Evolutionary conservation across 106 monocot genomes (phyloP).

Genomic region (Platanthera guangdongensis): DNA sequence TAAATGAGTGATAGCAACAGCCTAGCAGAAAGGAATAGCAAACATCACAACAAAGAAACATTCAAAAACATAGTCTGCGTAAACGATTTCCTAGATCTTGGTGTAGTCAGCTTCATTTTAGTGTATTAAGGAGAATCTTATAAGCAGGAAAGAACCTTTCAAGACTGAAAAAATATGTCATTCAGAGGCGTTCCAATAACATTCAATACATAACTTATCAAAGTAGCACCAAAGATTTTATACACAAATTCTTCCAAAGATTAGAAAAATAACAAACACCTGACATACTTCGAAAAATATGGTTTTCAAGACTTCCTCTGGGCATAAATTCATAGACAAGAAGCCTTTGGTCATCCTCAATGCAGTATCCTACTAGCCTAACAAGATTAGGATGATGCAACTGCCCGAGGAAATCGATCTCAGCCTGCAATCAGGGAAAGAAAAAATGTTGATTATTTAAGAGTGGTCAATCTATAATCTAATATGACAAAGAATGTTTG

Average conservation of each 20-base stretch:
- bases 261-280: slow-evolving; percentile 1
- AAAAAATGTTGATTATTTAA: slow-evolving; percentile 1
- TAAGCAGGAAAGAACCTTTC: not conserved
- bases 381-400: slow-evolving; percentile 85
- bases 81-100: not conserved
- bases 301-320: slow-evolving; percentile 88
- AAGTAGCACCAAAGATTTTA: not conserved
- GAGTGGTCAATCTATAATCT: not conserved
- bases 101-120: not conserved
- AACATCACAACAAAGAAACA: not conserved
- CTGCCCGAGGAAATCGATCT: slow-evolving; percentile 81
- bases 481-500: not conserved
- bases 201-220: not conserved
- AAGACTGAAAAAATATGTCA: not conserved
- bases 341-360: slow-evolving; percentile 74
- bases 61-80: not conserved
- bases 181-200: not conserved
- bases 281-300: slow-evolving; percentile 82
- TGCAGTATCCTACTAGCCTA: slow-evolving; percentile 90
- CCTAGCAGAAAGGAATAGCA: not conserved
- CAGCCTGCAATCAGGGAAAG: slow-evolving; percentile 39
- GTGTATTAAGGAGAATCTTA: not conserved
- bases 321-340: slow-evolving; percentile 95
- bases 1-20: not conserved
- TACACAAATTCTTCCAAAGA: slow-evolving; percentile 7